Base-by-base conservation (phyloP, 352 stramenopile species). In the Thalassiosira mediterranea region DNA sequence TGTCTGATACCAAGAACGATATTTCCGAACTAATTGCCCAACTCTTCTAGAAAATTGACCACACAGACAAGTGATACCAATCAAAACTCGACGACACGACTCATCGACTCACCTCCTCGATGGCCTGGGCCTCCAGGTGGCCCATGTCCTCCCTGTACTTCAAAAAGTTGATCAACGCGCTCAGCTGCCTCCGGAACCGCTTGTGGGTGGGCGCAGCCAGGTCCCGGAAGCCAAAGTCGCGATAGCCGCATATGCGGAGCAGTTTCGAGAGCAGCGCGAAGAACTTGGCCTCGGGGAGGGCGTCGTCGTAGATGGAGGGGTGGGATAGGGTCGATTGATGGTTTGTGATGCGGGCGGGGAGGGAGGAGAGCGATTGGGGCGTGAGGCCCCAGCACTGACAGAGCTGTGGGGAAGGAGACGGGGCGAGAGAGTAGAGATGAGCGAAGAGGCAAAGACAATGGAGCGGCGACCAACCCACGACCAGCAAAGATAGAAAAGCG, bases 81-180 rank as follows among this genome's bases (percentile, higher is more conserved):
- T 8, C 15, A 48, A 23, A 68, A 40, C n/a, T n/a, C n/a, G n/a
- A n/a, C n/a, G n/a, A n/a, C n/a, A n/a, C n/a, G n/a, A n/a, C n/a
- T 38, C 8, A 21, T 4, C 65, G 37, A 65, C 69, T 81, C 61
- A 87, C 79, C 51, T 86, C 76, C 44, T 88, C 81, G 4, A 68
- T 37, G 29, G 84, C 94, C 34, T 96, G 81, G 13, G 96, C 86
- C 3, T 76, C 81, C 66, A 98, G 97, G 11, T 95, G 78, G 0
- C 75, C 76, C 23, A 98, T 93, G 69, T 98, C 96, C 61, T 98
- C 95, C 15, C 95, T 88, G 79, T 98, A 98, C 76, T 97, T 98
- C 57, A 94, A 88, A 83, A 98, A 98, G 88, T 99, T 99, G 71
- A 98, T 98, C 42, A 98, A 91, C 21, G 95, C 97, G 64, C 94